Percentiles rank a stretch among this genome's conserved stretches.
Evolutionary conservation across 345 rosid species (phyloP).

Genomic region (Citrus inodora): DNA sequence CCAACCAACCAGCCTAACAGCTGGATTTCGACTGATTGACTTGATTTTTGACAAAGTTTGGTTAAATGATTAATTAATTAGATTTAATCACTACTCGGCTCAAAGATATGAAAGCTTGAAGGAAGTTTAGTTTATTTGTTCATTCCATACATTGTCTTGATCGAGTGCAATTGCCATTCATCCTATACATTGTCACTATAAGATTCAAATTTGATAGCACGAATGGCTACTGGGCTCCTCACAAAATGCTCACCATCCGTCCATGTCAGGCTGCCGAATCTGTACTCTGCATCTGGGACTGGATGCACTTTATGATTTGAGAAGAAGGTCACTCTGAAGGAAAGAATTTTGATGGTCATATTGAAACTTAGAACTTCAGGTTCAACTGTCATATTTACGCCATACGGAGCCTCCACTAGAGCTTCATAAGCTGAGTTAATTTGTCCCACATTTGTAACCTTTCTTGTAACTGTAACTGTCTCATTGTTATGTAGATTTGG

Average conservation of each 20-base stretch:
- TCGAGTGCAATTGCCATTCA: not conserved
- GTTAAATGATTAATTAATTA: not conserved
- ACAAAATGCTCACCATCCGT: constrained; percentile 47
- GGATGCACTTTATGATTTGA: constrained; percentile 25
- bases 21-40: not conserved
- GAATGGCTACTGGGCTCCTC: constrained; percentile 45
- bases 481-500: constrained; percentile 28
- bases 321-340: constrained; percentile 37
- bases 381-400: constrained; percentile 37
- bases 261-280: constrained; percentile 66
- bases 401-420: constrained; percentile 32
- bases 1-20: not conserved
- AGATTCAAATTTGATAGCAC: constrained; percentile 15
- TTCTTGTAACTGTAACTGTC: constrained; percentile 38
- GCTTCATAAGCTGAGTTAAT: constrained; percentile 38
- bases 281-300: constrained; percentile 27
- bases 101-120: not conserved
- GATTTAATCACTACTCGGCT: too few relatives aligned
- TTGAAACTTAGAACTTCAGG: constrained; percentile 45
- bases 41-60: too few relatives aligned
- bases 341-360: constrained; percentile 17
- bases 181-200: not conserved
- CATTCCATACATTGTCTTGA: not conserved
- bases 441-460: constrained; percentile 49
- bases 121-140: not conserved